phyloP scores from a whole-genome alignment of 2,329 filamentous ascomycete species.

The Ascochyta viciae-villosae region DNA sequence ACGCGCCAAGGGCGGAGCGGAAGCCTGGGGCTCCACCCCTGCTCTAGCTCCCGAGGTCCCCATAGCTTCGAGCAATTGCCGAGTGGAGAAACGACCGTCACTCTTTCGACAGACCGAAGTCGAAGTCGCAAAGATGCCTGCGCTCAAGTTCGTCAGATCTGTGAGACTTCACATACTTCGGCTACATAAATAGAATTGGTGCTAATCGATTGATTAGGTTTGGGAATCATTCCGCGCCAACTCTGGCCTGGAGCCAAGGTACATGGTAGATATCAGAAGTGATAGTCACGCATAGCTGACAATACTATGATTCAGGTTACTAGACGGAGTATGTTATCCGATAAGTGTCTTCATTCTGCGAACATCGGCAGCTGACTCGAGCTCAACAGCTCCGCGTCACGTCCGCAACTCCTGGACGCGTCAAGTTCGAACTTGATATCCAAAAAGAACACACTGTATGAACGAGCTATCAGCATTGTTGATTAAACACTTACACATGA shows the following conservation, averaged over 20 bases:
- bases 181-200: neutral
- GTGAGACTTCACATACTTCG: slow-evolving; percentile 53
- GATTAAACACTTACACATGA: neutral
- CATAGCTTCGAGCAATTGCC: slow-evolving; percentile 21
- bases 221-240: slow-evolving; percentile 84
- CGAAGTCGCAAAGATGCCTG: slow-evolving; percentile 41
- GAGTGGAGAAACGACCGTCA: slow-evolving; percentile 33
- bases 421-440: slow-evolving; percentile 79
- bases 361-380: neutral
- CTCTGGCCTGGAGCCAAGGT: slow-evolving; percentile 91
- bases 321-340: slow-evolving; percentile 49
- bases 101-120: slow-evolving; percentile 19
- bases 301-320: slow-evolving; percentile 38
- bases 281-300: neutral
- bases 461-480: neutral
- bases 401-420: slow-evolving; percentile 68
- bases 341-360: neutral
- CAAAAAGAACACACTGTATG: slow-evolving; percentile 75
- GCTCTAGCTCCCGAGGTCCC: slow-evolving; percentile 23
- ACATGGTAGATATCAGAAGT: slow-evolving; percentile 19
- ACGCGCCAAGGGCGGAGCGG: slow-evolving; percentile 34
- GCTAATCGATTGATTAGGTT: slow-evolving; percentile 63
- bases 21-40: slow-evolving; percentile 30
- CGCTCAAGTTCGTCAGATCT: slow-evolving; percentile 69
- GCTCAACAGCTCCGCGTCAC: slow-evolving; percentile 68